Evolutionary conservation across 148 eudicot species (phyloP).

Genomic region (Tetragonia tetragonoides): DNA sequence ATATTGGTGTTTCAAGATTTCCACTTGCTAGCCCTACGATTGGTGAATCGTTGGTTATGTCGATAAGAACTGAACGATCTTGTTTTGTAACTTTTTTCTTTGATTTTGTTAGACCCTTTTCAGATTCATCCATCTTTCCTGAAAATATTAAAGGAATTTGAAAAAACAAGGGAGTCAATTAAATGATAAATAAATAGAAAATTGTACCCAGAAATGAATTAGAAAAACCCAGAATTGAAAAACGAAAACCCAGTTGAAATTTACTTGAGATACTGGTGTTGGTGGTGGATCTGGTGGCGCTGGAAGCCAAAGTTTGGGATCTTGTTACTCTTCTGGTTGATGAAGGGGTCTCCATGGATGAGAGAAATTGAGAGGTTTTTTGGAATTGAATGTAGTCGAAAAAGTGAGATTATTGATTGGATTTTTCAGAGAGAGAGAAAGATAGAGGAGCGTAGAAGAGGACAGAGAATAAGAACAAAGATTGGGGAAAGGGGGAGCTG

Average conservation of each 20-base stretch:
- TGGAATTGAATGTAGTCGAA: background rate
- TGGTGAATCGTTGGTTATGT: slow-evolving; percentile 91
- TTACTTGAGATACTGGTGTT: slow-evolving; percentile 24
- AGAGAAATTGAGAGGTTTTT: background rate
- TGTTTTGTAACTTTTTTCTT: slow-evolving; percentile 31
- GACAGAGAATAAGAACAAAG: background rate
- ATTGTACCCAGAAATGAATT: background rate
- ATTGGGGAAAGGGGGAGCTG: background rate
- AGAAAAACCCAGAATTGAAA: background rate
- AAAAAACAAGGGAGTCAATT: background rate
- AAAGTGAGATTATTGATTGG: background rate
- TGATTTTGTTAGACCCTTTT: slow-evolving; percentile 33
- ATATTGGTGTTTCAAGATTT: slow-evolving; percentile 53
- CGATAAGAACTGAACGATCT: slow-evolving; percentile 53
- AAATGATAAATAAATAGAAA: background rate
- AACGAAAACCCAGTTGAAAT: background rate
- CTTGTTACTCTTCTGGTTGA: slow-evolving; percentile 65
- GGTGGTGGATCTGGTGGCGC: slow-evolving; percentile 1
- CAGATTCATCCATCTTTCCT: slow-evolving; percentile 61
- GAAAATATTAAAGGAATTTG: background rate
- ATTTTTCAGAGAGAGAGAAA: background rate
- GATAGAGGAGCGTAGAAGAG: background rate
- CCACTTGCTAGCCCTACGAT: slow-evolving; percentile 79
- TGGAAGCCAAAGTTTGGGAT: slow-evolving; percentile 52
- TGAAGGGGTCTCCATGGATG: slow-evolving; percentile 76